Conservation (phyloP, 2,329 filamentous ascomycete genomes). For the Thermothelomyces thermophilus region DNA sequence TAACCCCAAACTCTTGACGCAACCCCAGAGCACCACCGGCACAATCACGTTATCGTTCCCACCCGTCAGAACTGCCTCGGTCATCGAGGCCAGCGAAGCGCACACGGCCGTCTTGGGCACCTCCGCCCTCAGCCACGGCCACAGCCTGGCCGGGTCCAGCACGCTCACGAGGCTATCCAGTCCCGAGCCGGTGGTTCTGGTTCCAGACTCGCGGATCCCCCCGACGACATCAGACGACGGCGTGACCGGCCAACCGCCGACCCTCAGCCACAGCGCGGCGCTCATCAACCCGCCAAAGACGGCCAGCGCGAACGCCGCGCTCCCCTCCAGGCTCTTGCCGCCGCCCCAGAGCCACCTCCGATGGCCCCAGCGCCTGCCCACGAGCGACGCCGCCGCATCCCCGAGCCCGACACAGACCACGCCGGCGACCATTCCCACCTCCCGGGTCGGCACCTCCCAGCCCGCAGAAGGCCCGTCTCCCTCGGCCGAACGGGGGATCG, state of each 20-base stretch:
- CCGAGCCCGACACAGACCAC: slow-evolving; percentile 93
- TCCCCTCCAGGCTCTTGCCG: slow-evolving; percentile 90
- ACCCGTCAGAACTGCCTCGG: slow-evolving; percentile 90
- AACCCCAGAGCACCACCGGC: slow-evolving; percentile 84
- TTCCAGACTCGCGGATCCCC: not conserved
- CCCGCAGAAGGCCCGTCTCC: slow-evolving; percentile 40
- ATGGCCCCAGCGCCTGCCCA: slow-evolving; percentile 78
- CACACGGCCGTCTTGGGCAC: slow-evolving; percentile 63
- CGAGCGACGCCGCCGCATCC: slow-evolving; percentile 84
- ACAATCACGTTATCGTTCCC: slow-evolving; percentile 99
- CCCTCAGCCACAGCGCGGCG: slow-evolving; percentile 65
- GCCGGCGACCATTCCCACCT: slow-evolving; percentile 85
- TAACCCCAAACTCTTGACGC: slow-evolving; percentile 67
- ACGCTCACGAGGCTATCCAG: slow-evolving; percentile 14
- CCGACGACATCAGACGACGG: not conserved
- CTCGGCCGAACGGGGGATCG: slow-evolving; percentile 39
- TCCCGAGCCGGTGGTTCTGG: not conserved
- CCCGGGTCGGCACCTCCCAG: slow-evolving; percentile 69
- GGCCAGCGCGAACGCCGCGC: slow-evolving; percentile 70
- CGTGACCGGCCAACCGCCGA: slow-evolving; percentile 63
- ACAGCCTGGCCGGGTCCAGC: not conserved
- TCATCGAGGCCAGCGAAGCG: slow-evolving; percentile 75
- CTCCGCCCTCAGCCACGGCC: slow-evolving; percentile 9
- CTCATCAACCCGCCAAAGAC: slow-evolving; percentile 68
- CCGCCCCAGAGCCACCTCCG: slow-evolving; percentile 96